A percentile compares a stretch with the other conserved stretches of the same genome.
Evolutionary conservation across 768 basidiomycete genomes (phyloP).

Genomic region (Rhodotorula sphaerocarpa): DNA sequence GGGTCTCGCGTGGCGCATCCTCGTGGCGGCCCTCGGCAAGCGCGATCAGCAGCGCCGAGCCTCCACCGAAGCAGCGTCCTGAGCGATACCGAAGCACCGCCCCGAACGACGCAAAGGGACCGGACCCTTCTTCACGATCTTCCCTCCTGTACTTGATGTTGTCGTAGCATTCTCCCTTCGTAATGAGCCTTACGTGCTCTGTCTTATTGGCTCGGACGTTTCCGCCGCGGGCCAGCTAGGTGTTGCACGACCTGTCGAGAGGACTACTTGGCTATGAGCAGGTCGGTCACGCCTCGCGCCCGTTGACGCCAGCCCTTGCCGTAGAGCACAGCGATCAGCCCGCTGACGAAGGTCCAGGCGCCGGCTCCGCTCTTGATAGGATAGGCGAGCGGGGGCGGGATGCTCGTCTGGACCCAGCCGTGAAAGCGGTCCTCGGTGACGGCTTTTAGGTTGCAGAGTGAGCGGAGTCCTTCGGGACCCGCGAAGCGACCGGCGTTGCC

Average conservation of each 20-base stretch:
- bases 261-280: constrained; percentile 12
- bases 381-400: constrained; percentile 79
- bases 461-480: constrained; percentile 84
- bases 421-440: constrained; percentile 81
- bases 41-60: constrained; percentile 3
- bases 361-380: constrained; percentile 56
- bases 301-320: constrained; percentile 1
- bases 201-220: too few species aligned
- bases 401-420: constrained; percentile 67
- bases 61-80: background rate
- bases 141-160: background rate
- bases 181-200: too few species aligned
- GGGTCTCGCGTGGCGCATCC: constrained; percentile 24
- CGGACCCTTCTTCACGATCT: too few species aligned
- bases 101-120: too few species aligned
- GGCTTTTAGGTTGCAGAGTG: constrained; percentile 79
- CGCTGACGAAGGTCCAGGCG: constrained; percentile 30
- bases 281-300: constrained; percentile 3
- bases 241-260: too few species aligned
- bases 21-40: constrained; percentile 26
- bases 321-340: constrained; percentile 22
- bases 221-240: too few species aligned
- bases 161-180: background rate
- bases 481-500: constrained; percentile 85
- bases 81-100: too few species aligned